phyloP scores from a whole-genome alignment of 768 basidiomycete species.

The Amanita rimosa region DNA sequence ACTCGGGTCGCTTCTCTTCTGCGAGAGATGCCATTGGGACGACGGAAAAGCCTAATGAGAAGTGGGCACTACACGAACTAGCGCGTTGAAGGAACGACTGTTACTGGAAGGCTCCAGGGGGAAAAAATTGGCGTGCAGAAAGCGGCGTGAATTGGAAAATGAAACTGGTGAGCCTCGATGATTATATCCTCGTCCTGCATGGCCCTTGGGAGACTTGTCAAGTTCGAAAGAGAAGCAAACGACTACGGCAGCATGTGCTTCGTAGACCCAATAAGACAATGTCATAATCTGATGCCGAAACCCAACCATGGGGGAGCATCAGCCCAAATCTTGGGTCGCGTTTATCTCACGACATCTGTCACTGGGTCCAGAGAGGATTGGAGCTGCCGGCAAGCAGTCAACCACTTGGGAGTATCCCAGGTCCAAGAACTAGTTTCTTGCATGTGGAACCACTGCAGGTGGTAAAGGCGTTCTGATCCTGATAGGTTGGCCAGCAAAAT shows the following conservation, averaged over 20 bases:
- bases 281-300: neutral
- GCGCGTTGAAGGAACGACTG: neutral
- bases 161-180: neutral
- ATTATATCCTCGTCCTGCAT: neutral
- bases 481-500: neutral
- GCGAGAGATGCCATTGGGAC: neutral
- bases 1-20: neutral
- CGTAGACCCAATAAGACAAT: neutral
- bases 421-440: neutral
- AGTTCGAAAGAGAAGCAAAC: neutral
- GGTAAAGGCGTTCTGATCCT: neutral
- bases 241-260: neutral
- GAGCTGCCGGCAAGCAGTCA: neutral
- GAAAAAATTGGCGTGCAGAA: neutral
- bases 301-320: neutral
- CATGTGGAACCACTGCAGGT: neutral
- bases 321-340: no score
- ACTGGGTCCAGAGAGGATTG: neutral
- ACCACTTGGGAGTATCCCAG: neutral
- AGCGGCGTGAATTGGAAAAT: neutral
- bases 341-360: neutral
- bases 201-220: neutral
- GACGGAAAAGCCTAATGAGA: neutral
- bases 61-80: neutral
- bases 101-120: neutral